Evolutionary conservation across 2,329 filamentous ascomycete species (phyloP).

Genomic region (Aspergillus sp.): DNA sequence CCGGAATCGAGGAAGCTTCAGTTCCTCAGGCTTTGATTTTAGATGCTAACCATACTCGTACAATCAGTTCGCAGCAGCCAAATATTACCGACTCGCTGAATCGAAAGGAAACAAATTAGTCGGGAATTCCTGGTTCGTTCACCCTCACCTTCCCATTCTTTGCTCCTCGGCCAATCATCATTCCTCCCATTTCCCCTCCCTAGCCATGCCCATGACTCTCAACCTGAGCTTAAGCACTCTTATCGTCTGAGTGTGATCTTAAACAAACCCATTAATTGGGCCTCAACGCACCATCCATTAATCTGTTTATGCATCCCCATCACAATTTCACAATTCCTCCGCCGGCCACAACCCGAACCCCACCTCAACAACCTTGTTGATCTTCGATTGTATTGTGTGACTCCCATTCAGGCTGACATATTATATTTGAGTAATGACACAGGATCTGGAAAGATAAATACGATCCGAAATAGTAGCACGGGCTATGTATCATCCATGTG

Average conservation of each 20-base stretch:
- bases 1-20: neutral
- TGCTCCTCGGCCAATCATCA: neutral
- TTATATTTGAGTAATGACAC: slow-evolving; percentile 5
- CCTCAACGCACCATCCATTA: too few relatives aligned
- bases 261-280: too few relatives aligned
- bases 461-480: slow-evolving; percentile 41
- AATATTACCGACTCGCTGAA: slow-evolving; percentile 88
- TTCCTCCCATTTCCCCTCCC: neutral
- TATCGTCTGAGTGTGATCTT: too few relatives aligned
- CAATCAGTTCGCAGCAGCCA: slow-evolving; percentile 55
- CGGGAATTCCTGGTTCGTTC: slow-evolving; percentile 86
- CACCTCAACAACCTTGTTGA: neutral
- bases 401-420: slow-evolving; percentile 15
- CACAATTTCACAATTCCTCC: neutral
- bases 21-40: neutral
- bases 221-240: too few relatives aligned
- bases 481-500: too few relatives aligned
- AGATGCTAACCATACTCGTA: neutral
- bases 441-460: slow-evolving; percentile 99
- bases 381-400: neutral
- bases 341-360: slow-evolving; percentile 2
- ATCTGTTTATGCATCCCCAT: too few relatives aligned
- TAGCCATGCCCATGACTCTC: too few relatives aligned
- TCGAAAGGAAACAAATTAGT: slow-evolving; percentile 80
- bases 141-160: slow-evolving; percentile 2